Percentiles rank a stretch among this genome's conserved stretches.
phyloP scores from a whole-genome alignment of 176 grass and related monocot genomes.

The Pharus latifolius region DNA sequence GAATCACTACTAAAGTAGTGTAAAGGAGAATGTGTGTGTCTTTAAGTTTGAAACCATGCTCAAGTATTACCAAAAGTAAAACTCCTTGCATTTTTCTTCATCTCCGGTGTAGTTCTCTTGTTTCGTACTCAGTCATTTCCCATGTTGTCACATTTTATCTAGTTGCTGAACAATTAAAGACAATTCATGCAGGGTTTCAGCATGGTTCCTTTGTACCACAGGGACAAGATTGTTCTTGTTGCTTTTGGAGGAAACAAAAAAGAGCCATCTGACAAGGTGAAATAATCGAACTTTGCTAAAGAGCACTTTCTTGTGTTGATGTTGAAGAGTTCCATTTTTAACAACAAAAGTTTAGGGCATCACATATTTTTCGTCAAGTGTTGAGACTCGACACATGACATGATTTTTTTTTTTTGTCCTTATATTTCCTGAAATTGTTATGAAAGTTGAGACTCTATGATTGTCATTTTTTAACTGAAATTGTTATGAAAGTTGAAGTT shows the following conservation, averaged over 20 bases:
- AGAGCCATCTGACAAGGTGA: conserved; percentile 78
- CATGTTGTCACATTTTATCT: conserved; percentile 8
- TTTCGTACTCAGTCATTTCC: not conserved
- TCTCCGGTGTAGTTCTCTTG: not conserved
- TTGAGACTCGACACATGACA: conserved; percentile 7
- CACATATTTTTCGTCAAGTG: not conserved
- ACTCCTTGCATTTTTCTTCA: not conserved
- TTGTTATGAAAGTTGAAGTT: not conserved
- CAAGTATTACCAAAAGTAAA: not conserved
- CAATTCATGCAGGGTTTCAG: conserved; percentile 63
- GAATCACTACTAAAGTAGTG: not conserved
- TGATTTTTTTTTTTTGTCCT: not conserved
- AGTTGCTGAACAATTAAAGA: conserved; percentile 1
- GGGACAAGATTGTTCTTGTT: conserved; percentile 72
- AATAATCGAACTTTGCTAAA: not conserved
- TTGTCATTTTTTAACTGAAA: conserved; percentile 1
- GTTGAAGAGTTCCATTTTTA: not conserved
- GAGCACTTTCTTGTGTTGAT: not conserved
- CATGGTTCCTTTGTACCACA: conserved; percentile 79
- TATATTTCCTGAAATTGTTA: not conserved
- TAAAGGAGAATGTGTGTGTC: not conserved
- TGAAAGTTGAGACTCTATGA: not conserved
- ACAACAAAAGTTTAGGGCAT: not conserved
- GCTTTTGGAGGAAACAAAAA: conserved; percentile 97
- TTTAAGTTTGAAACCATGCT: not conserved